phyloP scores from a whole-genome alignment of 1,284 basidiomycete species.

The Sporisorium graminicola region DNA sequence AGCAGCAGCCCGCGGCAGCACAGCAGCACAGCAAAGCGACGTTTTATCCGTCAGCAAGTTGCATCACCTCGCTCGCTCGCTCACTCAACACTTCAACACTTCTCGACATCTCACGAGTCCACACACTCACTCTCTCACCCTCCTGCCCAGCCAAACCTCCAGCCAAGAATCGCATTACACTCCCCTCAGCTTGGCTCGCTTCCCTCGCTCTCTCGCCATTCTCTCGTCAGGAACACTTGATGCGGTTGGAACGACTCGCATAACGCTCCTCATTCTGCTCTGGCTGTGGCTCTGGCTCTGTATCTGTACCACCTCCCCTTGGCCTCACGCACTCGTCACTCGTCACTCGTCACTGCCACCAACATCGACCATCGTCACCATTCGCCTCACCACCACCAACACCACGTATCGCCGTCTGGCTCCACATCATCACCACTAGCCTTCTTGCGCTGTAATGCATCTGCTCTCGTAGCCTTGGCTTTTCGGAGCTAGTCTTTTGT shows the following conservation, averaged over 20 bases:
- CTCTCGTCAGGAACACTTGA: conserved; percentile 6
- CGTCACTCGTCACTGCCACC: conserved; percentile 9
- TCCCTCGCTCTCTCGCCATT: neutral
- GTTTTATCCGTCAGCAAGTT: conserved; percentile 11
- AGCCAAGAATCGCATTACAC: neutral
- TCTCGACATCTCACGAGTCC: conserved; percentile 13
- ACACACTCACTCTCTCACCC: neutral
- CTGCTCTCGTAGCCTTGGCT: conserved; percentile 33
- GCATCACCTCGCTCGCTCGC: conserved; percentile 1
- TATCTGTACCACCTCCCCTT: neutral
- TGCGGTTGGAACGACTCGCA: neutral
- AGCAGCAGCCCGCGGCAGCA: conserved; percentile 1
- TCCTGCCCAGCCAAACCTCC: neutral
- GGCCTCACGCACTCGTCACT: too few relatives aligned
- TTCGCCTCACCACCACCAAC: neutral
- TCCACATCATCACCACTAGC: neutral
- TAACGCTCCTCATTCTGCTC: neutral
- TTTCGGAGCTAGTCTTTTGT: conserved; percentile 18
- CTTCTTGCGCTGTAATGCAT: conserved; percentile 36
- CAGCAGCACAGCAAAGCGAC: neutral
- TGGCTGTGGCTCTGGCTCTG: neutral
- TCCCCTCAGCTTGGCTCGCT: neutral
- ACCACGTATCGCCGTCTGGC: neutral
- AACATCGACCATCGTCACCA: neutral
- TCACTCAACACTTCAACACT: conserved; percentile 4